Evolutionary conservation across 1,284 basidiomycete species (phyloP), one percentile per base, ranked within the genome.

Genomic region (Rugosomyces carneus): DNA sequence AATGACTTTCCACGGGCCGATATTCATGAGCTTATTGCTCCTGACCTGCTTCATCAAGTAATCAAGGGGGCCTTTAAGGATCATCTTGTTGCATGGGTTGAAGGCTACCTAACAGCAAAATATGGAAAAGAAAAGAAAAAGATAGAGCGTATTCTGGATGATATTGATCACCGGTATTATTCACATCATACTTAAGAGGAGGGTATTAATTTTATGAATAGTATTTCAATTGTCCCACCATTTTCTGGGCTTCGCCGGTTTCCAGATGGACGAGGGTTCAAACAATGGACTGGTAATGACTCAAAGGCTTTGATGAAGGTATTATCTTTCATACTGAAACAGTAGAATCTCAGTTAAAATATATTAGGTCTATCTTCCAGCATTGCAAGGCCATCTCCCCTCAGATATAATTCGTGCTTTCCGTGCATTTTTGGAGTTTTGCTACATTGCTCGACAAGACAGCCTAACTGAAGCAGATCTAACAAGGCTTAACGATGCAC

Each of bases 31-130:
- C 49, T 58, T n/a, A 10, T 66, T 58, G 44, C 66, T 3, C 58
- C 64, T 1, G 65, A 70, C 43, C 54, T 68, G 1, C 57, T 70
- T 0, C 67, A 68, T 43, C 63, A 66, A 43, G 16, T 67, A 8
- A 60, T 66, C 45, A 64, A 66, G 47, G 64, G 64, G 1, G 54
- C 60, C 2, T 65, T 65, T 51, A 65, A 66, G 36, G 63, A 67
- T 39, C 64, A 66, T 43, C 44, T 66, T 5, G 53, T 63, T 1
- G 45, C 47, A 37, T 66, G 63, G 65, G 53, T 59, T 19, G 38
- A 29, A 1, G 45, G 52, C 4, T 62, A 60, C 40, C 32, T 64
- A 5, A 37, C 47, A 2, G n/a, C 48, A 7, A 34, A 31, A 2
- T 47, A 59, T 47, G 42, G 49, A 1, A n/a, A n/a, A n/a, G 38